Conservation (phyloP, 192 early-diverging fungal genomes). For the Neocallimastix lanati region DNA sequence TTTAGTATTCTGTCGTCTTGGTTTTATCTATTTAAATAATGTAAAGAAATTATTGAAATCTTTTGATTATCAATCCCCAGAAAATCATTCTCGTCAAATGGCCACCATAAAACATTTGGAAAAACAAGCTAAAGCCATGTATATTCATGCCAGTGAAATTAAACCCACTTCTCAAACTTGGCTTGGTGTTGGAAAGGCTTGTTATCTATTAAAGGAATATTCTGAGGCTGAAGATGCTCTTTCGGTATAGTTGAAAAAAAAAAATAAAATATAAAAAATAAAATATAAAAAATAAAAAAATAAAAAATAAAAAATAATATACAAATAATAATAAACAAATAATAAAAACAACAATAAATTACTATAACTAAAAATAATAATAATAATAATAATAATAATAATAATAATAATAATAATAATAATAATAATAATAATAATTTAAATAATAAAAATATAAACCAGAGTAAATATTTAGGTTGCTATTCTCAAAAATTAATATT, state of each 20-base stretch:
- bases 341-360: too few species aligned
- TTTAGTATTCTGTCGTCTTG: conserved; percentile 27
- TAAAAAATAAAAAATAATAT: too few species aligned
- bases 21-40: conserved; percentile 19
- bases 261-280: neutral
- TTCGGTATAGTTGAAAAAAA: conserved; percentile 12
- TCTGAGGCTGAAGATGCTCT: conserved; percentile 33
- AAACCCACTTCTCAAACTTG: conserved; percentile 17
- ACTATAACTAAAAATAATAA: too few species aligned
- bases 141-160: conserved; percentile 18
- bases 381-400: too few species aligned
- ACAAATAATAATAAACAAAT: too few species aligned
- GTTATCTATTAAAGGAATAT: conserved; percentile 20
- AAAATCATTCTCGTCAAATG: conserved; percentile 12
- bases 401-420: too few species aligned
- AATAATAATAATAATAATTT: too few species aligned
- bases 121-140: conserved; percentile 26
- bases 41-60: neutral
- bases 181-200: conserved; percentile 30
- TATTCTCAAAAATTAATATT: too few species aligned
- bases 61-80: neutral
- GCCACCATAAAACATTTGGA: neutral
- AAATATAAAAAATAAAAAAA: too few species aligned
- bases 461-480: too few species aligned
- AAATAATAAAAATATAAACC: too few species aligned